Evolutionary conservation across 257 asterid species (phyloP).

Genomic region (Pogostemon cablin): DNA sequence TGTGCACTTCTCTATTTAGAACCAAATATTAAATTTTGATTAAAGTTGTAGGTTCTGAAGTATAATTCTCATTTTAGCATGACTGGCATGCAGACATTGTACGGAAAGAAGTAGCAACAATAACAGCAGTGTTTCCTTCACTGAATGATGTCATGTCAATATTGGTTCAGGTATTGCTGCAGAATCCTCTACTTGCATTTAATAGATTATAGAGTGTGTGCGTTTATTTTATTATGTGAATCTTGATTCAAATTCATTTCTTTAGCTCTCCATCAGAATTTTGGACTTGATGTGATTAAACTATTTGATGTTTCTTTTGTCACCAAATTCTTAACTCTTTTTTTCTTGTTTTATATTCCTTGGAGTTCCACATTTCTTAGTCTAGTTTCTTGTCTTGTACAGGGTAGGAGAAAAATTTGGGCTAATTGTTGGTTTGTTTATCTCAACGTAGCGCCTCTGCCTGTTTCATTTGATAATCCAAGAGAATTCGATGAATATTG

Average conservation of each 20-base stretch:
- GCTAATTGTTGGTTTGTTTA: too few species aligned
- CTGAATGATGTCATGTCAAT: conserved; percentile 98
- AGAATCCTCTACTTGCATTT: conserved; percentile 27
- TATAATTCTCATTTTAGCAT: conserved; percentile 27
- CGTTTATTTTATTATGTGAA: not conserved
- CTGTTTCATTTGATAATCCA: too few species aligned
- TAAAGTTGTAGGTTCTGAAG: conserved; percentile 25
- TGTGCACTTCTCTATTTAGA: too few species aligned
- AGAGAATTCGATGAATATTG: too few species aligned
- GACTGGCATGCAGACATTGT: conserved; percentile 72
- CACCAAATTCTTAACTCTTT: too few species aligned
- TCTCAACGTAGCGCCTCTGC: too few species aligned
- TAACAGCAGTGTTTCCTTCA: conserved; percentile 92
- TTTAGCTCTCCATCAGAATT: not conserved
- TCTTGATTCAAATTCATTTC: conserved; percentile 19
- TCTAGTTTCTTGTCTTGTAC: too few species aligned
- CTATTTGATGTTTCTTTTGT: too few species aligned
- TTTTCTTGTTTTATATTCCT: too few species aligned
- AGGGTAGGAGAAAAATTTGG: too few species aligned
- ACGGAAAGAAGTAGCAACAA: conserved; percentile 96
- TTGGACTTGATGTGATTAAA: too few species aligned
- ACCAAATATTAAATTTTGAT: not conserved
- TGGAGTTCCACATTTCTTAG: too few species aligned
- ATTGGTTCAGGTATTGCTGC: conserved; percentile 79
- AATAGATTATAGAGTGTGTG: not conserved